Base-by-base conservation (phyloP, 495 filamentous ascomycete genomes). In the Aspergillus kassunensis region DNA sequence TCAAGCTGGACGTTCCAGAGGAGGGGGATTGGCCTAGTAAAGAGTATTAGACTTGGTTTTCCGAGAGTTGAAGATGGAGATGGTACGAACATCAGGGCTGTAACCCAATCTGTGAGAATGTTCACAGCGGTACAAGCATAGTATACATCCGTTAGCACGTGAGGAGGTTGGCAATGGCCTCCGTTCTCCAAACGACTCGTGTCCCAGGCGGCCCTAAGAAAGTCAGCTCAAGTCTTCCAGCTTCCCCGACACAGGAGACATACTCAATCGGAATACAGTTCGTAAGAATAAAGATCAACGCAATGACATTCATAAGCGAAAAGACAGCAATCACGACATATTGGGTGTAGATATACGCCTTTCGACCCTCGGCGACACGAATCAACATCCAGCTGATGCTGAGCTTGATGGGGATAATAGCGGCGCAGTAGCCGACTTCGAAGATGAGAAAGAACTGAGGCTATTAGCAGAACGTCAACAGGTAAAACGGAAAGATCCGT, bases 1-100 rank as follows among this genome's bases (percentile, higher is more conserved):
- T 65, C 62, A 55, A 81, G 75, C 30, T 80, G 67, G 18, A 79
- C 61, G 2, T 72, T 69, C 73, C 73, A 77, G 7, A 79, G 63
- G 10, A 81, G 62, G 12, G 74, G 52, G 55, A 77, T 73, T 1
- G 78, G 78, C 25, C 56, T 58, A 30, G 66, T 68, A 8, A 11
- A n/a, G 39, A n/a, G n/a, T n/a, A n/a, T 51, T 44, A 52, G 39
- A 10, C 4, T 2, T n/a, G 21, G 36, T 29, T 6, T 11, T 40
- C 12, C 11, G 16, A 6, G 36, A 18, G 27, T 25, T n/a, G 3
- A 27, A 8, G 3, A 3, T 16, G 21, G 12, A 24, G 6, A 4
- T 30, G 43, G 27, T n/a, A 21, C 43, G 6, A 68, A 70, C 63
- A 79, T 67, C 50, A 79, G 69, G 59, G 78, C 76, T 44, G 69